Evolutionary conservation across 768 basidiomycete species (phyloP), one percentile per base, ranked within the genome.

Genomic region (Holtermannia corniformis): DNA sequence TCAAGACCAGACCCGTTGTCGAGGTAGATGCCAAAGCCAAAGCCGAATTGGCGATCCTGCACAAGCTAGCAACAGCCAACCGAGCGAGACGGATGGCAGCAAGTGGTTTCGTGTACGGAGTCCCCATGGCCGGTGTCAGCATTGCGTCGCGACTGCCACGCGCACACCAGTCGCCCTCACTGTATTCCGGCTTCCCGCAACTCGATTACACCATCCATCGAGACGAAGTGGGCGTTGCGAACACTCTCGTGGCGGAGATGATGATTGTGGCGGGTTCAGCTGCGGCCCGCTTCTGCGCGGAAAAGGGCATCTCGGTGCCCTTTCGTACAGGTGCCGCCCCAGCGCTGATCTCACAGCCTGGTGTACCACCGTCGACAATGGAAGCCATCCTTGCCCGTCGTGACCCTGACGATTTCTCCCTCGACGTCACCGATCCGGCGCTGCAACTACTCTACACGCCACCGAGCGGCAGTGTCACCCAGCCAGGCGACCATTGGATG

Each of bases 201-300:
- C 28, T 62, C 12, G 57, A 62, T 43, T 61, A 52, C 42, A 50
- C 55, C 1, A 49, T 59, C 40, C 27, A 41, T 19, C 20, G 27
- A 7, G 32, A 32, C 16, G 32, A 20, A 20, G 27, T 37, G 13
- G 16, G 41, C 14, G 22, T 44, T 14, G 52, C 61, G 1, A 16
- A 16, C 24, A 21, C 41, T 11, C 62, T 88, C 49, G 81, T 99
- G 11, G 76, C 82, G 0, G 90, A 95, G 70, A 76, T 78, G 61
- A 91, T 91, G 84, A 85, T 89, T 63, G 64, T 83, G 16, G 89
- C 87, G 0, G 83, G 81, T 45, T 81, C 83, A 1, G 76, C 83
- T 0, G 83, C 85, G 0, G 92, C 90, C 23, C 76, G 74, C 40
- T 90, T 87, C 74, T 80, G 80, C 51, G 56, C 66, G 19, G 83